Base-by-base conservation (phyloP, 805 yeast species). In the Naumovozyma dairenensis region DNA sequence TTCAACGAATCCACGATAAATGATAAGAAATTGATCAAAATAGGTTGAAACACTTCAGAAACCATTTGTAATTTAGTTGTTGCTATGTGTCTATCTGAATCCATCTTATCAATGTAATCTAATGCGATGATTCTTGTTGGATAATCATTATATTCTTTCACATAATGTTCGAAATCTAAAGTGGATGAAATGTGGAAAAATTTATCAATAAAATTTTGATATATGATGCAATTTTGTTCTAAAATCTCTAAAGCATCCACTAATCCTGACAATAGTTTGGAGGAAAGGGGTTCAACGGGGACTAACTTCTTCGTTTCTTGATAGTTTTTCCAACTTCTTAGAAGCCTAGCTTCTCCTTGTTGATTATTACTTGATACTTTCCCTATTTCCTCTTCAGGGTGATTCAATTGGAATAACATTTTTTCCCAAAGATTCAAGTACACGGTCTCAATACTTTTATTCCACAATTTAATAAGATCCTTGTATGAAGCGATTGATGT, bases 401-500 rank as follows among this genome's bases (percentile, higher is more conserved):
- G 22, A 4, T 20, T 18, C 22, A 25, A 25, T 12, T 19, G 45
- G 13, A 6, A 14, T 10, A 24, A 10, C 5, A 10, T 12, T 16
- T 32, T 39, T 6, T 37, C 43, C 36, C 51, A 45, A 32, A 45
- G 42, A 18, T 43, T 46, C 29, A 63, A 56, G 44, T 66, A 71
- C 21, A 58, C 50, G 6, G 44, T 42, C 18, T 52, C 51, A 13
- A 63, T 56, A 3, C 42, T 42, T 6, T 46, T 37, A 40, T 63
- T 65, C 61, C 73, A 73, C n/a, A 42, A 37, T 4, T 49, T 55
- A 18, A 72, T 39, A 13, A 77, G 51, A 1, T 57, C 56, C 25
- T 53, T 38, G 51, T 69, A 81, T 4, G 70, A 67, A 2, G 55
- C 55, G 0, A 59, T 55, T 2, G 80, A 72, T 4, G 73, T 60